Conservation (phyloP, 1,139 yeast genomes). For the Geotrichum klebahnii region DNA sequence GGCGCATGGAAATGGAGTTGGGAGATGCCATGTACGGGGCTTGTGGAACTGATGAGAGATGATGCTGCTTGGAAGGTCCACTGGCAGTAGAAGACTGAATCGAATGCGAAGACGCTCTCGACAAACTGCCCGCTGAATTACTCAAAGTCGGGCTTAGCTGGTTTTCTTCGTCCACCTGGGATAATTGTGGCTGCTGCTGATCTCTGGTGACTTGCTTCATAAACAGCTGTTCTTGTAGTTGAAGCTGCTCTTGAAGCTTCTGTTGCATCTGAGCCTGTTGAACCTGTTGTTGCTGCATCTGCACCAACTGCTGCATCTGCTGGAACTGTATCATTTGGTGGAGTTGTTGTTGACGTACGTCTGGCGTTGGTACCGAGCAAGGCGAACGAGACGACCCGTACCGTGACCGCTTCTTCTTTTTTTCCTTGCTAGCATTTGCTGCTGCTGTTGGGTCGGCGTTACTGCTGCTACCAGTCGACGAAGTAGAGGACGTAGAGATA, state of each 20-base stretch:
- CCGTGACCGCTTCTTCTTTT: background rate
- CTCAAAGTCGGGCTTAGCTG: constrained; percentile 10
- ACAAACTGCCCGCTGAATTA: too few species aligned
- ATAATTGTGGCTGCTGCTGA: constrained; percentile 18
- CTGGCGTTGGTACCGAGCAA: background rate
- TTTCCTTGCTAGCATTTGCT: background rate
- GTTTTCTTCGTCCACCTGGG: background rate
- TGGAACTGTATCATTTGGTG: constrained; percentile 18
- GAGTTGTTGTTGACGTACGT: background rate
- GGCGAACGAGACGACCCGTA: constrained; percentile 9
- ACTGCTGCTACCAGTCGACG: background rate
- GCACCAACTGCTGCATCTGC: constrained; percentile 23
- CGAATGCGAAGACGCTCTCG: too few species aligned
- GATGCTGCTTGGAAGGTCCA: too few species aligned
- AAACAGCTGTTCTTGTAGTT: constrained; percentile 21
- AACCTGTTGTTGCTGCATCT: constrained; percentile 20
- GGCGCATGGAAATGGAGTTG: constrained; percentile 9
- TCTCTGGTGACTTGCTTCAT: background rate
- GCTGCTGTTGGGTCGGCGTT: background rate
- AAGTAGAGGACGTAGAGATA: background rate
- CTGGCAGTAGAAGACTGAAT: too few species aligned
- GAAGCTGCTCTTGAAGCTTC: constrained; percentile 1
- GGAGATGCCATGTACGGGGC: too few species aligned
- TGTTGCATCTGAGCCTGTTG: constrained; percentile 16
- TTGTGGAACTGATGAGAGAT: too few species aligned